Conservation (phyloP, 169 alveolate genomes). For the Plasmodium sp. region DNA sequence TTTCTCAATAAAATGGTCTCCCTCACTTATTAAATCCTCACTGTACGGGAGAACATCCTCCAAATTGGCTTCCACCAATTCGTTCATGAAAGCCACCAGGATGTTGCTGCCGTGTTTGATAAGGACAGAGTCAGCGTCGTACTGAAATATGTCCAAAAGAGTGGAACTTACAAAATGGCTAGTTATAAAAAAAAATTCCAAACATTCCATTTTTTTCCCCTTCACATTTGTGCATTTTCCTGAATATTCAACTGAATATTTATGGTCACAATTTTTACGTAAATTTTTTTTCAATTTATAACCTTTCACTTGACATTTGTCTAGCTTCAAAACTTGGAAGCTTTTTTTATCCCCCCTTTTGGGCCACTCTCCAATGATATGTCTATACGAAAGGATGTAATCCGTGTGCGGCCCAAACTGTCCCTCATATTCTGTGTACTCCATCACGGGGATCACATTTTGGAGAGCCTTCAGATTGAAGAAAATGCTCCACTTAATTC, state of each 20-base stretch:
- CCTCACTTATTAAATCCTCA: constrained; percentile 23
- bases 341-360: background rate
- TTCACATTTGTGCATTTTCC: constrained; percentile 55
- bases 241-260: constrained; percentile 55
- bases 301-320: constrained; percentile 4
- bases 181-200: constrained; percentile 7
- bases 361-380: background rate
- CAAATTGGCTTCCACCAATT: constrained; percentile 28
- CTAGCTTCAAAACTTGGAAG: background rate
- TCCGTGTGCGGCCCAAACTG: constrained; percentile 12
- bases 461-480: constrained; percentile 16
- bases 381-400: constrained; percentile 14
- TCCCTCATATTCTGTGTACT: constrained; percentile 21
- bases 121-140: constrained; percentile 1
- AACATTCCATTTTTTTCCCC: constrained; percentile 24
- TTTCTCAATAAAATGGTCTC: constrained; percentile 20
- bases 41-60: constrained; percentile 66
- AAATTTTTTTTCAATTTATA: background rate
- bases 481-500: constrained; percentile 21
- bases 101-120: constrained; percentile 44
- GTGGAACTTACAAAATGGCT: constrained; percentile 18
- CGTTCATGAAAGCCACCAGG: constrained; percentile 69
- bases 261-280: constrained; percentile 43
- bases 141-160: constrained; percentile 2
- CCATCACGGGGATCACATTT: constrained; percentile 71